Conservation (phyloP, 2,329 filamentous ascomycete genomes). For the Ceratocystis destructans region DNA sequence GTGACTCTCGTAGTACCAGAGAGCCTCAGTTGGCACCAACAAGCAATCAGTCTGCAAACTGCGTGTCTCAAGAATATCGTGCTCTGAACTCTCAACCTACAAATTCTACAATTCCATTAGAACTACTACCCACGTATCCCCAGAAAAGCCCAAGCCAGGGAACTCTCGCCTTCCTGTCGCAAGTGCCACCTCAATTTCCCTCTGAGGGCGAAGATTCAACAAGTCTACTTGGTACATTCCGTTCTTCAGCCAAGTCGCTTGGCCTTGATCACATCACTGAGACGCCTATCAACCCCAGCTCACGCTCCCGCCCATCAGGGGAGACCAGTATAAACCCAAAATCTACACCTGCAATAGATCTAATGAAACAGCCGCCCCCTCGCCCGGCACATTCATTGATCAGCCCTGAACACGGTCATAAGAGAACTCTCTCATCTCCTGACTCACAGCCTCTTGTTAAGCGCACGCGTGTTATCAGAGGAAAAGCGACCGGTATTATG, state of each 20-base stretch:
- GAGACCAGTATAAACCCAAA: neutral
- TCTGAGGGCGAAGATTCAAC: neutral
- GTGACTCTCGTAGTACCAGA: neutral
- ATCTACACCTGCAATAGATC: neutral
- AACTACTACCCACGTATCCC: neutral
- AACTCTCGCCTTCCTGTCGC: constrained; percentile 7
- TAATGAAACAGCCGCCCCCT: constrained; percentile 12
- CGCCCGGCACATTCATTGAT: constrained; percentile 4
- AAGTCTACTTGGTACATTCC: constrained; percentile 8
- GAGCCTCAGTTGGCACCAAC: neutral
- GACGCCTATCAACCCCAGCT: neutral
- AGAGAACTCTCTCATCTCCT: constrained; percentile 16
- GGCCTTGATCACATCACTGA: neutral
- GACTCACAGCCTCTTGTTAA: constrained; percentile 16
- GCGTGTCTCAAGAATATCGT: neutral
- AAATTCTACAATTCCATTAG: neutral
- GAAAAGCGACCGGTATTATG: constrained; percentile 6
- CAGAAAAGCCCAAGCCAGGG: neutral
- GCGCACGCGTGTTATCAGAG: constrained; percentile 13
- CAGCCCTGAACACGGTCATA: constrained; percentile 14
- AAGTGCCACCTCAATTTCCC: constrained; percentile 2
- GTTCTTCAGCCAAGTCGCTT: constrained; percentile 6
- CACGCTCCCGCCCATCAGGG: neutral
- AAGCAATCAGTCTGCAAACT: neutral
- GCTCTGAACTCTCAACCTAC: neutral